phyloP scores from a whole-genome alignment of 805 yeast genomes.

The Isabelozyma gotoi region DNA sequence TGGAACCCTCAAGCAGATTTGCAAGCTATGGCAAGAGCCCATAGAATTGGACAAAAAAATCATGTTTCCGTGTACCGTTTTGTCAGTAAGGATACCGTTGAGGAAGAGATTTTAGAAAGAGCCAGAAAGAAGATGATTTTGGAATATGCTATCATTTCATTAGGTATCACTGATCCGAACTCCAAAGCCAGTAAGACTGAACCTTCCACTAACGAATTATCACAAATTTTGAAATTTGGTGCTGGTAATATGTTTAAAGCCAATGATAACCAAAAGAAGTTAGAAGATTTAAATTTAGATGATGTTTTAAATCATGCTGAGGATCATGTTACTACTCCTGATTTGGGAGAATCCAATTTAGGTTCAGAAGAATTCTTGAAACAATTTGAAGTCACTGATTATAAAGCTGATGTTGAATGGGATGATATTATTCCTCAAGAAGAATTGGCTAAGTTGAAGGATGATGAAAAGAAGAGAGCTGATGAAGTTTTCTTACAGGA shows the following conservation, averaged over 20 bases:
- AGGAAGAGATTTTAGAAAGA: constrained; percentile 93
- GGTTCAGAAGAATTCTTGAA: constrained; percentile 97
- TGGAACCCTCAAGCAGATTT: constrained; percentile 99
- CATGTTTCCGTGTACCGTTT: constrained; percentile 97
- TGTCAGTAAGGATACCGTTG: constrained; percentile 97
- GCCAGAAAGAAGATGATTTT: constrained; percentile 98
- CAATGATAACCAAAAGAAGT: constrained; percentile 90
- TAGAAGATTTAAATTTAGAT: constrained; percentile 92
- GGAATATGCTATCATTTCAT: constrained; percentile 94
- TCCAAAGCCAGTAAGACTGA: constrained; percentile 53
- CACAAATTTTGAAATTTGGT: constrained; percentile 94
- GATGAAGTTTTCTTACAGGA: constrained; percentile 87
- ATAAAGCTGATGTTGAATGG: constrained; percentile 98
- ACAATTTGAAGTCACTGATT: constrained; percentile 98
- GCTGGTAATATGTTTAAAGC: constrained; percentile 98
- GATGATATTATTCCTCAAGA: constrained; percentile 98
- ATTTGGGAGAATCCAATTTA: constrained; percentile 92
- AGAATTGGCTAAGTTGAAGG: constrained; percentile 83
- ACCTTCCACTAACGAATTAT: constrained; percentile 80
- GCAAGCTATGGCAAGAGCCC: constrained; percentile 99
- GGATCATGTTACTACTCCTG: constrained; percentile 95
- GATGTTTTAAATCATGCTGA: constrained; percentile 97
- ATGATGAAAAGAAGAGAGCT: constrained; percentile 80
- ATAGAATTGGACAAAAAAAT: constrained; percentile 98
- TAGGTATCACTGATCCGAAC: constrained; percentile 86